Conservation (phyloP, 345 rosid genomes). For the Eucalyptus lansdowneana region DNA sequence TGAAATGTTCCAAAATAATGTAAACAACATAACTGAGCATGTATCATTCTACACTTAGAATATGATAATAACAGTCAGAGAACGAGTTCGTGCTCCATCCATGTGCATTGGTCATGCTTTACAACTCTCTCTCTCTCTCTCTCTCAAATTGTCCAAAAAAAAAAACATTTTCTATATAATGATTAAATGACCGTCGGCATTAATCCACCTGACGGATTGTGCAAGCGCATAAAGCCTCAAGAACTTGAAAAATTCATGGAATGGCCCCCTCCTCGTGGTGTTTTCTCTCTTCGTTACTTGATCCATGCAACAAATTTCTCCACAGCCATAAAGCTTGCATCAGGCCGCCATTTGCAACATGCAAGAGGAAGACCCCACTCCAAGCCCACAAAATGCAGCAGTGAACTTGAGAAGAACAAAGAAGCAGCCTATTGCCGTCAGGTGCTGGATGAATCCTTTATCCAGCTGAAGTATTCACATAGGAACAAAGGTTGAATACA, state of each 20-base stretch:
- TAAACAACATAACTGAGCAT: neutral
- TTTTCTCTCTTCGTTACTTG: neutral
- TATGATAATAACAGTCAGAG: neutral
- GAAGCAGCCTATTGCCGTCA: constrained; percentile 12
- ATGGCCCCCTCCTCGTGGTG: neutral
- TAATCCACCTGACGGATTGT: neutral
- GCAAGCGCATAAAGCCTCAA: neutral
- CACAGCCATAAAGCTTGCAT: constrained; percentile 42
- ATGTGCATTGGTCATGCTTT: neutral
- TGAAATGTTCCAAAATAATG: neutral
- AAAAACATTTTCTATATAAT: neutral
- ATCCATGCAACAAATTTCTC: constrained; percentile 4
- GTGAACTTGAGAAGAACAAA: constrained; percentile 21
- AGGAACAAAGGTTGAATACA: neutral
- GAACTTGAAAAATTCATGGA: neutral
- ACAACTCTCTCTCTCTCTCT: neutral
- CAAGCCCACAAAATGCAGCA: constrained; percentile 3
- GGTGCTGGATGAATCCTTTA: neutral
- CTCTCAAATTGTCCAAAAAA: neutral
- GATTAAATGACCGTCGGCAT: neutral
- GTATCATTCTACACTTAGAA: neutral
- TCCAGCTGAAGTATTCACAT: constrained; percentile 10
- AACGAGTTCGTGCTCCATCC: neutral
- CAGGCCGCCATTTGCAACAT: constrained; percentile 45
- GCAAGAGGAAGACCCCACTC: constrained; percentile 14